Base-by-base conservation (phyloP, 805 yeast species). In the Diddensiella transvaalensis region DNA sequence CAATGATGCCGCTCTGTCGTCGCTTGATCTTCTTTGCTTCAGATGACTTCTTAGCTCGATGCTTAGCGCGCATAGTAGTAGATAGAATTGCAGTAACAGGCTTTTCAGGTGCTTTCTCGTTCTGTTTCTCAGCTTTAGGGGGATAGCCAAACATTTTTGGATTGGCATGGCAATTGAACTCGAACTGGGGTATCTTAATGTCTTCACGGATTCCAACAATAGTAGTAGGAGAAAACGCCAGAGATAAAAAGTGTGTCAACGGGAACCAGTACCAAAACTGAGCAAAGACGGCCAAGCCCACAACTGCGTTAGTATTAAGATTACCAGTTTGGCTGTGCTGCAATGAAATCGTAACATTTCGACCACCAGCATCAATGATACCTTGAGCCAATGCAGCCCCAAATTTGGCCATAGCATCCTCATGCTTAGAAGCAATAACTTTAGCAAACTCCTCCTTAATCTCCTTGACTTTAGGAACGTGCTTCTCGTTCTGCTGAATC, bases 231-330 rank as follows among this genome's bases (percentile, higher is more conserved):
- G 93, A 79, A 69, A 90, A 90, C 30, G 97, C 87, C 57, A 93
- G 77, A 17, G 95, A 83, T 60, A 93, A 72, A 72, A 93, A 93
- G 69, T 93, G 98, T 1, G 97, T 80, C 50, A 90, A 76, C 51
- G 99, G 99, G 80, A 83, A 93, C 99, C 99, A 93, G 69, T 89
- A 87, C 99, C 99, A 93, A 64, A 86, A 87, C 71, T 93, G 99
- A 8, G 85, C 73, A 64, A 93, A 93, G 51, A 93, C 78, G 0
- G 93, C 82, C 57, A 93, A 72, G 35, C 99, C 99, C 49, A 90
- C 95, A 60, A 93, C 83, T 0, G 96, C 93, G 67, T 86, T 85
- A 63, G 84, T 82, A 68, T 93, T 91, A 56, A 93, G 76, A 18
- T 96, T 88, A 52, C 89, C 95, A 36, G 96, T 88, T 57, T 89